These are phyloP conservation scores for Termitomyces sp. DNA, from an alignment of 768 basidiomycete species.

Conservation along the genomic window DNA sequence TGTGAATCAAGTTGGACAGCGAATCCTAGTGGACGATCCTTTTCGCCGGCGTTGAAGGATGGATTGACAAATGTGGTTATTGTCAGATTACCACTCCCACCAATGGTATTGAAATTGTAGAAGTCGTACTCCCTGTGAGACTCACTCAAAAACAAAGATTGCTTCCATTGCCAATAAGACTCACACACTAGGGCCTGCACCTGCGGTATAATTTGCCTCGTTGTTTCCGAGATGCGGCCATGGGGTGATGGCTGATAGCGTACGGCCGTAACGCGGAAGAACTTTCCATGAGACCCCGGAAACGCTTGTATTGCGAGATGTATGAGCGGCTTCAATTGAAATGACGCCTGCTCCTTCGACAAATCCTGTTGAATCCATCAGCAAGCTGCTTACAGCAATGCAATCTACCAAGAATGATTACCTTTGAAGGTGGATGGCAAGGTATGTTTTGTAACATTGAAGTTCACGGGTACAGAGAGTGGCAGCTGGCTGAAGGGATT, in stretches of 20 bases:
- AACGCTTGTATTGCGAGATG: conserved; percentile 43
- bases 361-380: conserved; percentile 39
- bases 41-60: conserved; percentile 49
- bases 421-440: conserved; percentile 48
- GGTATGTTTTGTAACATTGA: conserved; percentile 34
- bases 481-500: conserved; percentile 28
- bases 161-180: conserved; percentile 16
- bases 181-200: conserved; percentile 58
- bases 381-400: background rate
- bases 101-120: conserved; percentile 51
- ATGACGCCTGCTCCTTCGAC: conserved; percentile 62
- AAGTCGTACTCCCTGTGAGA: conserved; percentile 59
- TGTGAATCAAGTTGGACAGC: conserved; percentile 49
- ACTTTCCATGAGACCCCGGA: conserved; percentile 55
- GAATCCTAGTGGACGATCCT: conserved; percentile 47
- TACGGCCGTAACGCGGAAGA: conserved; percentile 60
- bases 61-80: conserved; percentile 50
- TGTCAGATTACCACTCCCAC: conserved; percentile 39
- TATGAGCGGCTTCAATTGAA: conserved; percentile 65
- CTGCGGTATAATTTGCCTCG: conserved; percentile 56
- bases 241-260: conserved; percentile 58
- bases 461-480: conserved; percentile 28
- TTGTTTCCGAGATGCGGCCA: conserved; percentile 48
- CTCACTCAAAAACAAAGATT: background rate
- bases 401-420: conserved; percentile 18